phyloP scores from a whole-genome alignment of 2,329 filamentous ascomycete species.

The Aaosphaeria pasadenensis region DNA sequence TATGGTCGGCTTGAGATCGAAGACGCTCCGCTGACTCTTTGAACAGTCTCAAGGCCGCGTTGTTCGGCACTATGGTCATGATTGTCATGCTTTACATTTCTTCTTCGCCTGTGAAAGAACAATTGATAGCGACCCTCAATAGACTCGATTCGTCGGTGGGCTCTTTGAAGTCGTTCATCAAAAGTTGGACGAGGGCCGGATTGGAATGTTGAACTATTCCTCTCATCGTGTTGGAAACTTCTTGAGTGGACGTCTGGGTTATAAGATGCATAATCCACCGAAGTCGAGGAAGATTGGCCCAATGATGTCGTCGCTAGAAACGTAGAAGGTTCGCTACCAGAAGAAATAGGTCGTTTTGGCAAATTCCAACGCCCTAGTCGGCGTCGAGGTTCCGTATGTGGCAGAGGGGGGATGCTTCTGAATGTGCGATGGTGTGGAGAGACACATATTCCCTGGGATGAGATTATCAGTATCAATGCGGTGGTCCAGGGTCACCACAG shows the following conservation, averaged over 20 bases:
- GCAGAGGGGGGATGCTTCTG: slow-evolving; percentile 4
- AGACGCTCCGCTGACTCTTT: slow-evolving; percentile 18
- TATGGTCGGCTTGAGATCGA: slow-evolving; percentile 25
- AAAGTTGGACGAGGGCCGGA: not conserved
- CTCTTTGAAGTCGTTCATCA: slow-evolving; percentile 1
- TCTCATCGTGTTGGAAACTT: no score
- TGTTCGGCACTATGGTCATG: not conserved
- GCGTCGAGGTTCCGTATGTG: slow-evolving; percentile 20
- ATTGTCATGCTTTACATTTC: no score
- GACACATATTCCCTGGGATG: slow-evolving; percentile 7
- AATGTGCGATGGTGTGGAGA: slow-evolving; percentile 8
- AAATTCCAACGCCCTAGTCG: slow-evolving; percentile 5
- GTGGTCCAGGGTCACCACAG: no score
- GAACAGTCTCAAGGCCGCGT: slow-evolving; percentile 1
- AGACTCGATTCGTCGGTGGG: slow-evolving; percentile 1
- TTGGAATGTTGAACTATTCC: no score
- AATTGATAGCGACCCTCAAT: slow-evolving; percentile 5
- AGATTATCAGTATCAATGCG: not conserved
- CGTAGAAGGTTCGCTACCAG: slow-evolving; percentile 14
- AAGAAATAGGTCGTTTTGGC: slow-evolving; percentile 20
- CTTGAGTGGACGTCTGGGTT: not conserved
- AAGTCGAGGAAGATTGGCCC: not conserved
- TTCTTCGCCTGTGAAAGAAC: slow-evolving; percentile 2
- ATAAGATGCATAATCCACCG: slow-evolving; percentile 14
- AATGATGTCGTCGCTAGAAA: slow-evolving; percentile 2